Percentiles rank a stretch among this genome's conserved stretches.
Evolutionary conservation across 2,329 filamentous ascomycete genomes (phyloP).

Genomic region (Fusarium euwallaceae): DNA sequence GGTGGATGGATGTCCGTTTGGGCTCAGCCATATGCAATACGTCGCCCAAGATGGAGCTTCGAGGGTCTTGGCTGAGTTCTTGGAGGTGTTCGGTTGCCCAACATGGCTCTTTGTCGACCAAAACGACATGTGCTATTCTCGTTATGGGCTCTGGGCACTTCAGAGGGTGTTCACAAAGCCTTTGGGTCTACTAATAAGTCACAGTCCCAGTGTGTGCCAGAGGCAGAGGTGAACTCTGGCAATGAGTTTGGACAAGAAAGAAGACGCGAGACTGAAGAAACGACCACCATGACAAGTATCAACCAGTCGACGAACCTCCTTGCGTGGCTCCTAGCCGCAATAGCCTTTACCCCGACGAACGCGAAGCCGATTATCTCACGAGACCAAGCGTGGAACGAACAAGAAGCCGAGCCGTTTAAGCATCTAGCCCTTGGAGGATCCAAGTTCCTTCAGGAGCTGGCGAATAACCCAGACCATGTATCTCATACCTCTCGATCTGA

Average conservation of each 20-base stretch:
- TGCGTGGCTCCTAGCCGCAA: conserved; percentile 9
- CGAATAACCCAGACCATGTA: not conserved
- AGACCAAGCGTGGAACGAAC: not conserved
- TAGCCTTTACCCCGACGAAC: conserved; percentile 3
- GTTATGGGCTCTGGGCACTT: not conserved
- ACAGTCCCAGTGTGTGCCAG: conserved; percentile 9
- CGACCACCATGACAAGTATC: conserved; percentile 5
- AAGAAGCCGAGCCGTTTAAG: conserved; percentile 13
- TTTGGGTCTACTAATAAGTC: not conserved
- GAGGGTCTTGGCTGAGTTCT: conserved; percentile 7
- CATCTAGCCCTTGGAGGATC: not conserved
- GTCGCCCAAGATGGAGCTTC: conserved; percentile 10
- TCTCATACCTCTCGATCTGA: conserved; percentile 1
- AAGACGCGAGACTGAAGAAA: conserved; percentile 18
- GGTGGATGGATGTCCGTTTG: not conserved
- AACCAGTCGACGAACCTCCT: conserved; percentile 14
- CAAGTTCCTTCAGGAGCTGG: not conserved
- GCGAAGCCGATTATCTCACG: conserved; percentile 22
- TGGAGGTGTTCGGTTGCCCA: not conserved
- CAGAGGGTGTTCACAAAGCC: not conserved
- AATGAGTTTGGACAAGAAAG: conserved; percentile 15
- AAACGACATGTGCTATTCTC: conserved; percentile 25
- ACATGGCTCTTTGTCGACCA: conserved; percentile 27
- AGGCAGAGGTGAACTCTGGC: not conserved
- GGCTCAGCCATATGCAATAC: not conserved